Base-by-base conservation (phyloP, 768 basidiomycete species). In the Phanerochaete sordida region DNA sequence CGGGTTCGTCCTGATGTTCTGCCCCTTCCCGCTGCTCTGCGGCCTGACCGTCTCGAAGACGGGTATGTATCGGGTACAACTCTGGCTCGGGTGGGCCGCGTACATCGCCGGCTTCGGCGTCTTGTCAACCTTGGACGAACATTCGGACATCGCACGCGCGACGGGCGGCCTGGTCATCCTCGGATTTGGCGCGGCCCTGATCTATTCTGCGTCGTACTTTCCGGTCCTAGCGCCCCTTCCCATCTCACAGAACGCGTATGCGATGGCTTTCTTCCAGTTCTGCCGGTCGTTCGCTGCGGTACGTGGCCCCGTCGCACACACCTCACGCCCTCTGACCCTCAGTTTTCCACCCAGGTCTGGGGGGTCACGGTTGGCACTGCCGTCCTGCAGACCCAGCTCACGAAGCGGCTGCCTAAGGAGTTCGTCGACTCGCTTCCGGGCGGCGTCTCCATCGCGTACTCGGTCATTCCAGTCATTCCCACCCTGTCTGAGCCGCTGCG, bases 81-180 rank as follows among this genome's bases (percentile, higher is more conserved):
- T 71, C 21, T 69, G 71, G 65, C 6, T 73, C 3, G 77, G 69
- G 2, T 79, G 77, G 76, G 12, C 19, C 2, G 9, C 75, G 7
- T 39, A 67, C 8, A 59, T 75, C 8, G 30, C 79, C 1, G 76
- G 74, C 3, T 39, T 73, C 24, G 79, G 78, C 8, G 58, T 79
- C 2, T 63, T 80, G 27, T 67, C 69, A 26, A 68, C 71, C 0
- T 31, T 79, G 5, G 27, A 65, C 0, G 66, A 62, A 1, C 60
- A 70, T 15, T 70, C 73, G 1, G 47, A 70, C 28, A 33, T 73
- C 0, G 70, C 61, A 0, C 59, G 66, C 5, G 52, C 64, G 0
- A 50, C 75, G 9, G 69, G 71, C 19, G 72, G 46, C 44, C 35
- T 46, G 13, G 30, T 58, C 24, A 5, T 64, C 43, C 11, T 43